A percentile compares a stretch with the other conserved stretches of the same genome.
These are phyloP conservation scores for Knufia fluminis DNA, from an alignment of 2,329 filamentous ascomycete genomes.

Conservation along the genomic window DNA sequence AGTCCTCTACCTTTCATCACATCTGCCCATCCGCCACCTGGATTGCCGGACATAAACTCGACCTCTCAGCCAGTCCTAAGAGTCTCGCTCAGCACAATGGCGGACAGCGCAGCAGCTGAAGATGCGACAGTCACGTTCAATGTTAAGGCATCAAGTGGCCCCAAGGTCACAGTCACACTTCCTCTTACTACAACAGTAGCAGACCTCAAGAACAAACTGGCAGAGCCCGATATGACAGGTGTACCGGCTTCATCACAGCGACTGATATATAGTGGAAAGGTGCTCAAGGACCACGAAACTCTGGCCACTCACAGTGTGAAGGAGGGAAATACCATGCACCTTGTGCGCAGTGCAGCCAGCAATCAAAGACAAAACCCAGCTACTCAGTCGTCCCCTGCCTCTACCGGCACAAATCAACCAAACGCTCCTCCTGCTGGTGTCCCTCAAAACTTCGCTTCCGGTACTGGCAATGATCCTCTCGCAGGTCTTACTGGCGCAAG, in stretches of 20 bases:
- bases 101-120: conserved; percentile 16
- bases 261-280: conserved; percentile 92
- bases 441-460: conserved; percentile 40
- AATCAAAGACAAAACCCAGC: conserved; percentile 56
- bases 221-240: conserved; percentile 71
- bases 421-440: conserved; percentile 30
- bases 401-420: conserved; percentile 25
- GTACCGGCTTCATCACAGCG: conserved; percentile 82
- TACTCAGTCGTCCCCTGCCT: conserved; percentile 37
- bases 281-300: conserved; percentile 89
- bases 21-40: too few relatives aligned
- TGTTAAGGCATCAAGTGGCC: conserved; percentile 92
- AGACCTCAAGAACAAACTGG: conserved; percentile 84
- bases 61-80: background rate
- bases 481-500: conserved; percentile 85
- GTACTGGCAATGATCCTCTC: conserved; percentile 72
- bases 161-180: conserved; percentile 74
- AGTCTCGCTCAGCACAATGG: conserved; percentile 12
- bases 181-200: conserved; percentile 64
- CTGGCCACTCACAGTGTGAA: conserved; percentile 88
- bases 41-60: too few relatives aligned
- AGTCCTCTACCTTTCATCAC: too few relatives aligned
- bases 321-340: conserved; percentile 85
- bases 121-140: conserved; percentile 70
- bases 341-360: conserved; percentile 93